Evolutionary conservation across 2,329 filamentous ascomycete species (phyloP), one percentile per base, ranked within the genome.

Genomic region (Aspergillus luchuensis): DNA sequence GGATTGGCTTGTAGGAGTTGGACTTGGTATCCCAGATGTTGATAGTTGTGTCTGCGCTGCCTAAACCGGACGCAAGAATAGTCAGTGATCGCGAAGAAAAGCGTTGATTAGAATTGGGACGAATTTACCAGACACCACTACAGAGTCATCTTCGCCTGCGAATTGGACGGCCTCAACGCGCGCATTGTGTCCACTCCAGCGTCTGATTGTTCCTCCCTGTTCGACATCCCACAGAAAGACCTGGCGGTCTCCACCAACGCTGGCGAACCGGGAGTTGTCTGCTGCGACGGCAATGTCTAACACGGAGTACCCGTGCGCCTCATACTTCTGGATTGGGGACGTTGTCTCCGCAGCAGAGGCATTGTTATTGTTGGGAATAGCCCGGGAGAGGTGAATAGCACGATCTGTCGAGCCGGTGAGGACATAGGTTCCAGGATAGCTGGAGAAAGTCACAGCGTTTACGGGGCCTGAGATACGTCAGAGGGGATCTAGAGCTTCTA

Each of bases 161-260:
- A 96, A 96, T 2, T 84, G 81, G 4, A 94, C 91, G 49, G 87
- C 84, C 74, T 97, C 96, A 58, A 98, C 84, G 33, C 92, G 82
- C 48, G 87, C 86, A 2, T 82, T 83, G 76, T 95, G 91, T 0
- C 89, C 90, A 66, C 75, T 72, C 76, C 94, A 95, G 28, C 95
- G 85, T 21, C 91, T 85, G 25, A 90, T 80, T 4, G 94, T 97
- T 67, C 86, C 83, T 17, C 90, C 92, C 2, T 88, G 90, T 50
- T 89, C 83, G 0, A 98, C 95, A 76, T 99, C 95, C 95, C 95
- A 98, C 5, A 97, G 83, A 73, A 97, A 97, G 0, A 97, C 92
- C 63, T 86, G 84, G 68, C 94, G 91, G 79, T 99, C 95, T 61
- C 95, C 95, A 67, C 95, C 95, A 1, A 87, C 86, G n/a, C 89